These are phyloP conservation scores for Crucihimalaya himalaica DNA, from an alignment of 345 rosid species.

Conservation along the genomic window DNA sequence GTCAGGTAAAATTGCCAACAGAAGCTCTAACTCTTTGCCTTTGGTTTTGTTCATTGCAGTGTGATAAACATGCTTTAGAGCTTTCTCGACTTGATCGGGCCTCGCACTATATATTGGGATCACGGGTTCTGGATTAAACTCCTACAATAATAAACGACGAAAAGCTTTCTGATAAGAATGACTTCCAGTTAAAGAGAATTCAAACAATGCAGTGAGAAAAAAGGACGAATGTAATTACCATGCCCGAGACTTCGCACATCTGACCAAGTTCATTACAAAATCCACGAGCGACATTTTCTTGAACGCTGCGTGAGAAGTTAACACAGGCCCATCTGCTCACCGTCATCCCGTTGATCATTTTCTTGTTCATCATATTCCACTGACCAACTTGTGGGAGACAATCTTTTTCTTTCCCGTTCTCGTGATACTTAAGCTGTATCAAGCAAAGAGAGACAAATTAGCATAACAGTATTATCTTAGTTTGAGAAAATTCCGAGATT, in stretches of 20 bases:
- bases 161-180: background rate
- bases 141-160: conserved; percentile 47
- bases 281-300: conserved; percentile 89
- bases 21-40: conserved; percentile 96
- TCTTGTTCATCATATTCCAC: conserved; percentile 99
- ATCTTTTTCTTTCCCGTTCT: conserved; percentile 96
- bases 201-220: background rate
- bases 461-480: background rate
- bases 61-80: conserved; percentile 86
- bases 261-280: conserved; percentile 93
- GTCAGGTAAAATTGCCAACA: conserved; percentile 90
- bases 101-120: conserved; percentile 85
- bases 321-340: conserved; percentile 96
- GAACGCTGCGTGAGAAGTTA: conserved; percentile 92
- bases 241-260: conserved; percentile 99
- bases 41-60: conserved; percentile 79
- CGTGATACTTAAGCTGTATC: conserved; percentile 93
- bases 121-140: conserved; percentile 89
- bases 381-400: conserved; percentile 99
- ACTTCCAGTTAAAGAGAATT: background rate
- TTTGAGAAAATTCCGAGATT: background rate
- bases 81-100: conserved; percentile 98
- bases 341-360: conserved; percentile 98
- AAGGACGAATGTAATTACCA: conserved; percentile 51
- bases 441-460: background rate